Base-by-base conservation (phyloP, 306 rosid species). In the Quercus variabilis region DNA sequence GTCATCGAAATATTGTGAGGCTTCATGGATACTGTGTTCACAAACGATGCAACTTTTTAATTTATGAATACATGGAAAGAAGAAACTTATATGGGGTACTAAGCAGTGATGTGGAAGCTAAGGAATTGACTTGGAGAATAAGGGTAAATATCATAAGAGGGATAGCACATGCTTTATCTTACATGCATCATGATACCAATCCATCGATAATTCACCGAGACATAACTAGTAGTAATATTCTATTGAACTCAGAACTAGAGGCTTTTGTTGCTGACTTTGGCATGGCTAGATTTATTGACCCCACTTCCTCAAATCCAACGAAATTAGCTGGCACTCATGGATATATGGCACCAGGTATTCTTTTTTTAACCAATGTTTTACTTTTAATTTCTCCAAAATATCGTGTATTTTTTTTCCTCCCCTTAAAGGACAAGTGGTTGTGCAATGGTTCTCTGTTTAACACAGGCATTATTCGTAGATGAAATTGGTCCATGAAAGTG, bases 1-100 rank as follows among this genome's bases (percentile, higher is more conserved):
- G 30, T 5, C 74, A 76, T 3, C 69, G 19, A 8, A 76, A 72
- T 55, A 76, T 82, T 41, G 52, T 82, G 14, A 76, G 28, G 74
- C 78, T 82, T 35, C 57, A 81, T 26, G 85, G 81, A 0, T 81
- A 49, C 33, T 81, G 85, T 5, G 70, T 81, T 15, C 85, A 76
- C 21, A 71, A 76, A 1, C 55, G 21, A 0, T 71, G 75, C 71
- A 82, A 52, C 71, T 82, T 82, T 72, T 38, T 82, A 4, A 18
- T 77, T 3, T 82, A 77, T 30, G 71, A 82, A 38, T 82, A 82
- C 54, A 55, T 77, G 75, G 85, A 76, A 77, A 38, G 57, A 38
- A 70, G 81, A 14, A 77, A 78, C 55, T 63, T 82, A 9, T 63
- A 63, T 13, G 28, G 7, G 41, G 35, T 20, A 21, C 31, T 82